phyloP scores from a whole-genome alignment of 2,329 filamentous ascomycete genomes.

The Talaromyces rugulosus region DNA sequence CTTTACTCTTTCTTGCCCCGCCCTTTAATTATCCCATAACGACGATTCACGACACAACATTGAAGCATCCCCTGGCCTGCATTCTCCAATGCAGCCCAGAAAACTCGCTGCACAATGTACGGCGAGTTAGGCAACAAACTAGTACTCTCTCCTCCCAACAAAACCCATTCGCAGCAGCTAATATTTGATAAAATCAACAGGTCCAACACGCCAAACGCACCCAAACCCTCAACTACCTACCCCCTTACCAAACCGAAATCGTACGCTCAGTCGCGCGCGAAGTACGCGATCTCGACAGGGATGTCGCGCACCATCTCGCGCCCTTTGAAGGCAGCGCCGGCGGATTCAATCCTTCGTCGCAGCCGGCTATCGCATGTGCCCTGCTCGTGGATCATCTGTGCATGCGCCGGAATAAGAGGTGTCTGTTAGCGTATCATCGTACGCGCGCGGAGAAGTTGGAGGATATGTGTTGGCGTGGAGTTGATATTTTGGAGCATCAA shows the following conservation, averaged over 20 bases:
- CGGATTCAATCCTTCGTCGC: constrained; percentile 71
- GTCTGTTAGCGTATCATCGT: constrained; percentile 87
- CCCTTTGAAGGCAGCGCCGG: constrained; percentile 62
- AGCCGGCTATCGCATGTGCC: constrained; percentile 81
- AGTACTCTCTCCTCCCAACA: constrained; percentile 41
- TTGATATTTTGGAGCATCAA: constrained; percentile 69
- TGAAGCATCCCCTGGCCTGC: background rate
- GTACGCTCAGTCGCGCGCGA: constrained; percentile 85
- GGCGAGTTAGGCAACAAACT: constrained; percentile 83
- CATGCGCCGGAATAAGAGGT: constrained; percentile 95
- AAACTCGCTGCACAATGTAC: constrained; percentile 58
- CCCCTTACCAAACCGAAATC: constrained; percentile 87
- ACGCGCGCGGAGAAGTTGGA: constrained; percentile 88
- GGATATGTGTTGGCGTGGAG: constrained; percentile 86
- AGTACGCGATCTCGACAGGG: constrained; percentile 87
- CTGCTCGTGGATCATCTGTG: constrained; percentile 90
- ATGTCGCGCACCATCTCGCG: constrained; percentile 72
- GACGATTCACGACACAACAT: background rate
- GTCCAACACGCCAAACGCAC: constrained; percentile 95
- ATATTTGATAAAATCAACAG: constrained; percentile 41
- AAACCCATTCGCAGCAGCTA: background rate
- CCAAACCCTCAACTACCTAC: constrained; percentile 77
- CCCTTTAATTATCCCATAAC: background rate
- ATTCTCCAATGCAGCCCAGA: background rate
- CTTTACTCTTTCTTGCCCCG: background rate